A percentile compares a stretch with the other conserved stretches of the same genome.
phyloP scores from a whole-genome alignment of 306 rosid species.

The Acacia acuminata region DNA sequence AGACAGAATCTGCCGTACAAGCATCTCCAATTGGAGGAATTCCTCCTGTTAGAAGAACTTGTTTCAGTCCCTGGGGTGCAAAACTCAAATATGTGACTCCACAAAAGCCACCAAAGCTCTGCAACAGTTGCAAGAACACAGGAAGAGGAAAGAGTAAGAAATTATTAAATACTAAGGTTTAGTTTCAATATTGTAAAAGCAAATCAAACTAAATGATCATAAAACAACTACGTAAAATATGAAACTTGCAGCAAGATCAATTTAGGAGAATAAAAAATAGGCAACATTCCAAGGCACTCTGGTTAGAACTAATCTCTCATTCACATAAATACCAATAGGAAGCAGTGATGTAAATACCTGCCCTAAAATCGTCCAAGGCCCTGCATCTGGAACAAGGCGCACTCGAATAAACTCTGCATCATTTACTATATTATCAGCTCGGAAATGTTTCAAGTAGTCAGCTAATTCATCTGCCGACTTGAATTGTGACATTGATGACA shows the following conservation, averaged over 20 bases:
- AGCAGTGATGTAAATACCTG: constrained; percentile 62
- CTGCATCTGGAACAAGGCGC: constrained; percentile 80
- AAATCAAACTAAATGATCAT: constrained; percentile 24
- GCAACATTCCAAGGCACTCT: not conserved
- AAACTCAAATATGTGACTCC: constrained; percentile 91
- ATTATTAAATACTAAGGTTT: constrained; percentile 29
- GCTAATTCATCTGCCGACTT: constrained; percentile 64
- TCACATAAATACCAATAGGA: constrained; percentile 26
- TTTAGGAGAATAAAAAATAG: not conserved
- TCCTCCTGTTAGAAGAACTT: constrained; percentile 92
- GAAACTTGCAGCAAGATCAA: not conserved
- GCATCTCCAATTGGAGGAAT: constrained; percentile 83
- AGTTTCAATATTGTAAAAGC: constrained; percentile 28
- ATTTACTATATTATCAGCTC: constrained; percentile 91
- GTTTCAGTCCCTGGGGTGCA: constrained; percentile 84
- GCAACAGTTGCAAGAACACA: constrained; percentile 28
- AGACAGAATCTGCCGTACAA: constrained; percentile 79
- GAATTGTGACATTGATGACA: constrained; percentile 85
- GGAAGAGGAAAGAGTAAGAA: constrained; percentile 12
- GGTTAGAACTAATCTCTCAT: constrained; percentile 15
- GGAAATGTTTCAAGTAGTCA: constrained; percentile 71
- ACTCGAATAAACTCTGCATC: constrained; percentile 91
- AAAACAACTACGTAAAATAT: constrained; percentile 10
- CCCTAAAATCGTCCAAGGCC: constrained; percentile 88
- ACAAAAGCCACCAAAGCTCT: constrained; percentile 97